Percentiles rank a stretch among this genome's conserved stretches.
Conservation (phyloP, 1,284 basidiomycete genomes). For the Rhodotorula mucilaginosa region DNA sequence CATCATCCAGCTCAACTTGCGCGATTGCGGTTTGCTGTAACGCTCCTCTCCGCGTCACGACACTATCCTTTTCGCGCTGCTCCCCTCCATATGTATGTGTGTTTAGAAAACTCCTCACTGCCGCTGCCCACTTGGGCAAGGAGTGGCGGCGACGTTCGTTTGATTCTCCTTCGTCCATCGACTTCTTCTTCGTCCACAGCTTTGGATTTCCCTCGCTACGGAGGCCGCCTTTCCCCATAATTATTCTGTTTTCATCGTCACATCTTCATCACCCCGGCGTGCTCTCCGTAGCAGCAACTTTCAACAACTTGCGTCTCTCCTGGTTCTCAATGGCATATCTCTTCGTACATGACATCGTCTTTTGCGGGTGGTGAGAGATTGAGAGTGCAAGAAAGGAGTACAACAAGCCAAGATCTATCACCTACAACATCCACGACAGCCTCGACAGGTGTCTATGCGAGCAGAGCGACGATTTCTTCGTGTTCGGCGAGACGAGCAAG, state of each 20-base stretch:
- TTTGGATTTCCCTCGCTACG: background rate
- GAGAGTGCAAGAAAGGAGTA: background rate
- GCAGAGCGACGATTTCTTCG: constrained; percentile 58
- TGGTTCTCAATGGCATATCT: too few species aligned
- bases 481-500: constrained; percentile 67
- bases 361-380: background rate
- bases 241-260: too few species aligned
- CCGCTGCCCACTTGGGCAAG: too few species aligned
- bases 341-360: background rate
- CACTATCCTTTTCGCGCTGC: background rate
- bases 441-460: constrained; percentile 47
- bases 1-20: constrained; percentile 54
- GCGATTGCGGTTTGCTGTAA: constrained; percentile 78
- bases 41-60: too few species aligned
- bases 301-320: too few species aligned
- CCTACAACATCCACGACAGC: background rate
- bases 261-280: too few species aligned
- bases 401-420: too few species aligned
- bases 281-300: too few species aligned
- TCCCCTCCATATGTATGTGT: background rate
- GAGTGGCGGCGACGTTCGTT: too few species aligned
- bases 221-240: background rate
- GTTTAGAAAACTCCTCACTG: too few species aligned
- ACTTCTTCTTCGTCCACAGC: background rate
- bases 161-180: too few species aligned